Evolutionary conservation across 257 asterid species (phyloP).

Genomic region (Ocimum tenuiflorum): DNA sequence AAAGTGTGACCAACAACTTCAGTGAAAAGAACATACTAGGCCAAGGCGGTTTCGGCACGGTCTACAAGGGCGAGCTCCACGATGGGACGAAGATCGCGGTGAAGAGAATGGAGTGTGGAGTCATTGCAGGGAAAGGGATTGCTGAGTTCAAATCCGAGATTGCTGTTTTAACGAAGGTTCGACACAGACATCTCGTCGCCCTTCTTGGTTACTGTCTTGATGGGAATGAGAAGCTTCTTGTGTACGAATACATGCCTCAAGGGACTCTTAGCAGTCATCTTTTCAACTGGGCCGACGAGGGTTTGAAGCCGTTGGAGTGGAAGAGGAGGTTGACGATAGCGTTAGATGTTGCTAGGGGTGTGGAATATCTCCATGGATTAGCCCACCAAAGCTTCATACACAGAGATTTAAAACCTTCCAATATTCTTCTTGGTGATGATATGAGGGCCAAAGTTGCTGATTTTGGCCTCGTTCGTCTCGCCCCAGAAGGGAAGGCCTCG

Average conservation of each 20-base stretch:
- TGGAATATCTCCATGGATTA: slow-evolving; percentile 80
- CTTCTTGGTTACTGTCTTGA: slow-evolving; percentile 89
- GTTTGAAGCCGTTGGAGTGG: slow-evolving; percentile 77
- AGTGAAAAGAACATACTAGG: slow-evolving; percentile 66
- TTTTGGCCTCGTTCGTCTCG: slow-evolving; percentile 90
- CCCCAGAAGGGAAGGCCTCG: slow-evolving; percentile 90
- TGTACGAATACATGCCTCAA: slow-evolving; percentile 88
- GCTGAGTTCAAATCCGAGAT: slow-evolving; percentile 83
- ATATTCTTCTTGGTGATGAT: slow-evolving; percentile 85
- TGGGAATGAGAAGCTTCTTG: slow-evolving; percentile 85
- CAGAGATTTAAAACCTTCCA: slow-evolving; percentile 87
- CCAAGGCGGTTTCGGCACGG: slow-evolving; percentile 88
- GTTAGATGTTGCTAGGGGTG: slow-evolving; percentile 85
- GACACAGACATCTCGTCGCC: slow-evolving; percentile 89
- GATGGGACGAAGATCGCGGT: slow-evolving; percentile 94
- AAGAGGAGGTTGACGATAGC: slow-evolving; percentile 70
- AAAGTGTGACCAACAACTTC: slow-evolving; percentile 66
- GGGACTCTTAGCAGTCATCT: slow-evolving; percentile 77
- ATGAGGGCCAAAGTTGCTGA: slow-evolving; percentile 95
- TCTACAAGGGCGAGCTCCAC: slow-evolving; percentile 77
- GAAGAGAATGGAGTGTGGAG: slow-evolving; percentile 86
- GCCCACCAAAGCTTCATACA: slow-evolving; percentile 96
- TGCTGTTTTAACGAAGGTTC: slow-evolving; percentile 80
- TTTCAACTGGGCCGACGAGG: slow-evolving; percentile 71
- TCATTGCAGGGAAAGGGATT: slow-evolving; percentile 68